Conservation (phyloP, 257 asterid species). For the Rubia yunnanensis region DNA sequence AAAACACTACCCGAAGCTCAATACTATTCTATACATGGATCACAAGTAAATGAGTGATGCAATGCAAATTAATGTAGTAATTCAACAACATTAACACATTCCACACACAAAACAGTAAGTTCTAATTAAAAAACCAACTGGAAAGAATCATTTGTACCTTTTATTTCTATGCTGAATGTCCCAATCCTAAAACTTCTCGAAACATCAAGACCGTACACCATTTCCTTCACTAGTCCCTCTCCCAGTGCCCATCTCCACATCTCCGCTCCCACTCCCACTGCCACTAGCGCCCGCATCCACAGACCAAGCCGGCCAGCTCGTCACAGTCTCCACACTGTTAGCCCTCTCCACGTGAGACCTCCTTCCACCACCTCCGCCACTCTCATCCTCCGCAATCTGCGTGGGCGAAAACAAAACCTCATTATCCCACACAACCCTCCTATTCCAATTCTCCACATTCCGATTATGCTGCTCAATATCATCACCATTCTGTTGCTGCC, state of each 20-base stretch:
- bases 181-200: background rate
- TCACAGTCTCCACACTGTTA: slow-evolving; percentile 61
- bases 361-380: slow-evolving; percentile 39
- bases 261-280: slow-evolving; percentile 39
- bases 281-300: slow-evolving; percentile 44
- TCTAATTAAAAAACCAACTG: background rate
- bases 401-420: slow-evolving; percentile 55
- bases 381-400: slow-evolving; percentile 61
- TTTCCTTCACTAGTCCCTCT: slow-evolving; percentile 10
- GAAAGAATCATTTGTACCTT: slow-evolving; percentile 2
- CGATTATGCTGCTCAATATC: slow-evolving; percentile 19
- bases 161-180: slow-evolving; percentile 1
- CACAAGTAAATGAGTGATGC: background rate
- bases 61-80: background rate
- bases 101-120: background rate
- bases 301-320: slow-evolving; percentile 61
- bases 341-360: slow-evolving; percentile 52
- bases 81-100: background rate
- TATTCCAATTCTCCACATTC: slow-evolving; percentile 11
- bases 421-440: slow-evolving; percentile 27
- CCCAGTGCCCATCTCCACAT: slow-evolving; percentile 16
- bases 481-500: slow-evolving; percentile 26
- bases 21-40: background rate
- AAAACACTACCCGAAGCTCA: background rate
- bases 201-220: slow-evolving; percentile 11